Evolutionary conservation across 306 rosid species (phyloP).

Genomic region (Fragaria iinumae): DNA sequence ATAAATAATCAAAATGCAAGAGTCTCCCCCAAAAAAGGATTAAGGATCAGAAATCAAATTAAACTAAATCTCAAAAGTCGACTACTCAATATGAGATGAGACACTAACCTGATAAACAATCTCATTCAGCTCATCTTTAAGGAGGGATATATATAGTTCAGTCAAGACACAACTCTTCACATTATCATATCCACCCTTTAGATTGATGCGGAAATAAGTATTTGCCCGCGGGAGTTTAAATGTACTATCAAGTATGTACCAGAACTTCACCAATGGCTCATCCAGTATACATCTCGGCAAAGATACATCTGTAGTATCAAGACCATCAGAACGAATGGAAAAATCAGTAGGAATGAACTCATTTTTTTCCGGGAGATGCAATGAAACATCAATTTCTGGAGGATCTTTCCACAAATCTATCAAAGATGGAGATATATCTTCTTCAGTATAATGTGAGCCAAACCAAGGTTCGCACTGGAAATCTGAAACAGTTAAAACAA

Average conservation of each 20-base stretch:
- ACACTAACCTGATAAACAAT: conserved; percentile 75
- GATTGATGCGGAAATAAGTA: conserved; percentile 80
- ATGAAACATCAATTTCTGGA: conserved; percentile 61
- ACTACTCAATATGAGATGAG: conserved; percentile 28
- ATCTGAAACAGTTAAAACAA: conserved; percentile 44
- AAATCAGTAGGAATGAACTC: conserved; percentile 92
- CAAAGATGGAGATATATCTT: conserved; percentile 65
- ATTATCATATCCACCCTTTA: conserved; percentile 75
- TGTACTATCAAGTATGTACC: conserved; percentile 80
- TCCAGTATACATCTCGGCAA: conserved; percentile 75
- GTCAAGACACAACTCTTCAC: conserved; percentile 61
- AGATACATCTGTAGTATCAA: conserved; percentile 38
- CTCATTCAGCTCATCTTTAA: conserved; percentile 88
- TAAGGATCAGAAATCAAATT: neutral
- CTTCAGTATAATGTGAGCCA: conserved; percentile 72
- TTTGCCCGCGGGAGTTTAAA: conserved; percentile 93
- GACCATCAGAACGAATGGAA: conserved; percentile 54
- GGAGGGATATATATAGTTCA: conserved; percentile 76
- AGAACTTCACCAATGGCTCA: conserved; percentile 81
- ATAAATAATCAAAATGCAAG: neutral
- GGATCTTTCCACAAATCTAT: conserved; percentile 81
- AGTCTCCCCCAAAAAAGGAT: conserved; percentile 8
- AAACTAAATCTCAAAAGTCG: neutral
- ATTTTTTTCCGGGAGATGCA: conserved; percentile 86
- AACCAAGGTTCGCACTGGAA: conserved; percentile 83